Base-by-base conservation (phyloP, 495 filamentous ascomycete genomes). In the Xylaria palmicola region DNA sequence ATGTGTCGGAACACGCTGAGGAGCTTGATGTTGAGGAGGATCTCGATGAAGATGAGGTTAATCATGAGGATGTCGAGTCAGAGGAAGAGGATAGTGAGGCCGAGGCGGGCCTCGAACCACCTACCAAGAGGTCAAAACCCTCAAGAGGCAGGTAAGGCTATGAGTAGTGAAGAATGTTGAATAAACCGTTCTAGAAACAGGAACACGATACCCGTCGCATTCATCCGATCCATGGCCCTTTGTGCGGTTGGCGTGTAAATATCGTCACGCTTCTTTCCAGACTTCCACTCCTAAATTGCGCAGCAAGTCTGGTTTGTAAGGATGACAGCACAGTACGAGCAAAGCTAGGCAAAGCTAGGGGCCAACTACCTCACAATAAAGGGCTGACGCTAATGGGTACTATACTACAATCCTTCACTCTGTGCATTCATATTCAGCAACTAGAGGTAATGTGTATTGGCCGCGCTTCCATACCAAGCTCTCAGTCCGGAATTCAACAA, bases 21-120 rank as follows among this genome's bases (percentile, higher is more conserved):
- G 68, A 75, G 45, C 65, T 73, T 19, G 74, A 74, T 10, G 77
- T 67, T 41, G 68, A 68, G 4, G 76, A 77, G 34, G 70, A 73
- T 1, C 62, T 74, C 0, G 79, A 79, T 17, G 79, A 80, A 29
- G 75, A 77, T 24, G 76, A 79, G 24, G 76, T 79, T 4, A 73
- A 79, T 45, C 74, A 75, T 52, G 75, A 79, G 19, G 77, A 79
- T 60, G 67, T 74, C 2, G 66, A 74, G 29, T 76, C 67, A 1
- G 77, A 79, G 5, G 76, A 76, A 22, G 77, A 76, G 20, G 76
- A 75, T 57, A 78, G 72, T 45, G 77, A 79, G 60, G 73, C 65
- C 37, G 76, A 75, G 47, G 73, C 62, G 9, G 63, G 56, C 44
- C 54, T 65, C 45, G 67, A 70, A 60, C 68, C 70, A 19, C 73